phyloP scores from a whole-genome alignment of 2,329 filamentous ascomycete genomes.

The Calonectria montana region DNA sequence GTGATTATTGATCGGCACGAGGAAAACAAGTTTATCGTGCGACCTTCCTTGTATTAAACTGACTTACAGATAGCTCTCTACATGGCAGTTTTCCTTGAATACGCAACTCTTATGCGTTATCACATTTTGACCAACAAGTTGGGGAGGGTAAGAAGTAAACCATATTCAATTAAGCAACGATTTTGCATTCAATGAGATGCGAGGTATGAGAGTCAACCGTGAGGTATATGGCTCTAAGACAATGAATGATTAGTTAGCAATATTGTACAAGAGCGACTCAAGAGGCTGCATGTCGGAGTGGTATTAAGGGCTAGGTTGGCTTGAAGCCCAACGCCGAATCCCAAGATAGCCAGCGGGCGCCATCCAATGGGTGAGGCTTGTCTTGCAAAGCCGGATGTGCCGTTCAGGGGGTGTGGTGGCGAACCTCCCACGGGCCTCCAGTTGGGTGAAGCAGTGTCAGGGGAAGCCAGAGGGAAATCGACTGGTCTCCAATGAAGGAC shows the following conservation, averaged over 20 bases:
- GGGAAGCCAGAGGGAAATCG: constrained; percentile 12
- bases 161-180: neutral
- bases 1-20: constrained; percentile 12
- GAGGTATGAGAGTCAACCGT: neutral
- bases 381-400: constrained; percentile 39
- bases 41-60: neutral
- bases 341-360: constrained; percentile 16
- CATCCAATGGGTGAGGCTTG: constrained; percentile 16
- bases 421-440: constrained; percentile 21
- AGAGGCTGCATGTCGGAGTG: neutral
- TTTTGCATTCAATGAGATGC: neutral
- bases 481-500: constrained; percentile 5
- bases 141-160: neutral
- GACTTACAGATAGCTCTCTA: neutral
- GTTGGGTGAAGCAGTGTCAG: constrained; percentile 11
- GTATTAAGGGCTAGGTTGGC: neutral
- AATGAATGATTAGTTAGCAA: neutral
- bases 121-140: neutral
- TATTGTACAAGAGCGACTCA: neutral
- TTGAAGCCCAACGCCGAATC: neutral
- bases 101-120: neutral
- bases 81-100: neutral
- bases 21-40: constrained; percentile 13
- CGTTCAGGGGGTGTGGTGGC: constrained; percentile 41
- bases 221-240: neutral